Percentiles rank a stretch among this genome's conserved stretches.
These are phyloP conservation scores for Clarireedia paspali DNA, from an alignment of 2,329 filamentous ascomycete species.

Conservation along the genomic window DNA sequence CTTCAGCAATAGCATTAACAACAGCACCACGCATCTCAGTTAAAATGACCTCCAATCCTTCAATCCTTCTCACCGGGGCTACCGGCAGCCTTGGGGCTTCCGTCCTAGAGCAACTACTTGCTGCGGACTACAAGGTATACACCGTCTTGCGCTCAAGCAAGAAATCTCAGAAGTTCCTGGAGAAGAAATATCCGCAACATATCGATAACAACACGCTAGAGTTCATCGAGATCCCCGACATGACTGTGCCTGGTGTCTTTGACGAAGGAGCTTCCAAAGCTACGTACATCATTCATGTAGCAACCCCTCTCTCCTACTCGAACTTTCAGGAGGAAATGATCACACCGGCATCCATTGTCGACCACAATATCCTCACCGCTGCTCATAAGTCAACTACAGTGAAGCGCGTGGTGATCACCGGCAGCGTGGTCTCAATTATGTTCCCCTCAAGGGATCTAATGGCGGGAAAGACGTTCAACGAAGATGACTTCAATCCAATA, in stretches of 20 bases:
- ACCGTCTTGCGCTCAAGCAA: constrained; percentile 1
- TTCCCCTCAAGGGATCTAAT: not conserved
- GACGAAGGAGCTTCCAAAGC: constrained; percentile 3
- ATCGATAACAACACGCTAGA: constrained; percentile 1
- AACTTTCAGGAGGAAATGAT: not conserved
- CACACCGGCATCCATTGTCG: not conserved
- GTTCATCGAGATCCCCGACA: constrained; percentile 7
- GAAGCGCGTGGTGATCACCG: not conserved
- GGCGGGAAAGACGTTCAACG: not conserved
- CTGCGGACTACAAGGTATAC: constrained; percentile 1
- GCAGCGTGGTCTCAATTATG: not conserved
- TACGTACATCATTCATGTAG: not conserved
- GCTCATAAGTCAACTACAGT: not conserved
- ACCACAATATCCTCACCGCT: not conserved
- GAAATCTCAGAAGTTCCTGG: constrained; percentile 4
- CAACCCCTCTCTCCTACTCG: not conserved
- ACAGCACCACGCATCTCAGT: not conserved
- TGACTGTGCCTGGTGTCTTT: constrained; percentile 2
- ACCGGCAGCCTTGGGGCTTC: constrained; percentile 7
- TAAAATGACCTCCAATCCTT: not conserved
- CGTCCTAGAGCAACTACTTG: constrained; percentile 4
- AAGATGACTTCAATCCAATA: not conserved
- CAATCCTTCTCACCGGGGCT: constrained; percentile 7
- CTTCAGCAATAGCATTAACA: no score
- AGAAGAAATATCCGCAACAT: constrained; percentile 2